A percentile compares a stretch with the other conserved stretches of the same genome.
Evolutionary conservation across 83 land plant species (phyloP).

Genomic region (Thuja plicata): DNA sequence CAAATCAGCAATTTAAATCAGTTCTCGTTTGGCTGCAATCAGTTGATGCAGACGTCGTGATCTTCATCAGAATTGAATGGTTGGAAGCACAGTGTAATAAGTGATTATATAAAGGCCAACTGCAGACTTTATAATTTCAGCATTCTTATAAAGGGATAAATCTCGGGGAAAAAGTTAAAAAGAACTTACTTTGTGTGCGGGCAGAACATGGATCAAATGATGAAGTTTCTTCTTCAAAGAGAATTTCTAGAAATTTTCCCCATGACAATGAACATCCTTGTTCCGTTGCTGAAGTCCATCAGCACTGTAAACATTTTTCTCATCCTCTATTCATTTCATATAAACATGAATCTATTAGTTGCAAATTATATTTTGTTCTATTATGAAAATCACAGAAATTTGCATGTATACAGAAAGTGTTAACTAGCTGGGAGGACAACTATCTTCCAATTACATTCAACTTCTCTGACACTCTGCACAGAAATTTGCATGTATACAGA

Average conservation of each 20-base stretch:
- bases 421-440: too few relatives aligned
- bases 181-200: background rate
- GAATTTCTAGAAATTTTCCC: slow-evolving; percentile 10
- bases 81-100: background rate
- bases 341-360: background rate
- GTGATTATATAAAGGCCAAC: background rate
- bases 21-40: too few relatives aligned
- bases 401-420: background rate
- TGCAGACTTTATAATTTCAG: background rate
- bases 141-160: background rate
- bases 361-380: background rate
- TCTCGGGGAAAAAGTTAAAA: background rate
- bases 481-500: too few relatives aligned
- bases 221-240: background rate
- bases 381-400: background rate
- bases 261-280: background rate
- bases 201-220: background rate
- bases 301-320: background rate
- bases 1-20: too few relatives aligned
- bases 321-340: background rate
- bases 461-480: too few relatives aligned
- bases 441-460: too few relatives aligned
- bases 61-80: background rate
- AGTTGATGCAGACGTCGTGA: background rate
- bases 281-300: background rate